phyloP scores from a whole-genome alignment of 2,329 filamentous ascomycete genomes.

The Rhinocladiella mackenziei region DNA sequence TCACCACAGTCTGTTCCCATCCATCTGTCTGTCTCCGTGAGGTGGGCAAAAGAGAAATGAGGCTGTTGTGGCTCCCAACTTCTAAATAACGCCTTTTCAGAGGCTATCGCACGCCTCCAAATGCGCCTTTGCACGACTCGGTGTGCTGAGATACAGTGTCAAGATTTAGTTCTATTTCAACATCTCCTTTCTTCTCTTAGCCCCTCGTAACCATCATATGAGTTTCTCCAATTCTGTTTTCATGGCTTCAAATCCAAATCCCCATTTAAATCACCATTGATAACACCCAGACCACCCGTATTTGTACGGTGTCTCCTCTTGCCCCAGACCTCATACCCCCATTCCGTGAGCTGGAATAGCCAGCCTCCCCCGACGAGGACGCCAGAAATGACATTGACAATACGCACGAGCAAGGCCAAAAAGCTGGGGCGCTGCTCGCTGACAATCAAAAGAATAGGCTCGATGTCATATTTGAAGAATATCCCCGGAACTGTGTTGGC shows the following conservation, averaged over 20 bases:
- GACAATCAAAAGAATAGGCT: constrained; percentile 84
- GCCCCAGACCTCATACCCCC: constrained; percentile 55
- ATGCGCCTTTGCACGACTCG: no score
- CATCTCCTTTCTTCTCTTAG: no score
- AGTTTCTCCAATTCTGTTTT: no score
- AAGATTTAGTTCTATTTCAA: no score
- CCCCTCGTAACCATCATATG: no score
- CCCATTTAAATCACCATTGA: constrained; percentile 29
- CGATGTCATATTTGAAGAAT: constrained; percentile 98
- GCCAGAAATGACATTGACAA: constrained; percentile 87
- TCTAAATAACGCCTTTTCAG: no score
- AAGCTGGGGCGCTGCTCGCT: constrained; percentile 75
- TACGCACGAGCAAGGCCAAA: constrained; percentile 68
- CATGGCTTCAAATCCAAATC: constrained; percentile 54
- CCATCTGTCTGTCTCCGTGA: no score
- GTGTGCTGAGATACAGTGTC: no score
- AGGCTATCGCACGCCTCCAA: no score
- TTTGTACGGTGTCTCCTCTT: constrained; percentile 39
- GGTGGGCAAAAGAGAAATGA: no score
- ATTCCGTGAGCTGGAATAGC: constrained; percentile 81
- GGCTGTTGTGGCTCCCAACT: no score
- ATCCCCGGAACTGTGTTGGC: constrained; percentile 77
- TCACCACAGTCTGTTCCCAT: no score
- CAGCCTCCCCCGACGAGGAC: constrained; percentile 92
- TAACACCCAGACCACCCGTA: constrained; percentile 18